phyloP scores from a whole-genome alignment of 139 green algal genomes.

The Microglena sp. region DNA sequence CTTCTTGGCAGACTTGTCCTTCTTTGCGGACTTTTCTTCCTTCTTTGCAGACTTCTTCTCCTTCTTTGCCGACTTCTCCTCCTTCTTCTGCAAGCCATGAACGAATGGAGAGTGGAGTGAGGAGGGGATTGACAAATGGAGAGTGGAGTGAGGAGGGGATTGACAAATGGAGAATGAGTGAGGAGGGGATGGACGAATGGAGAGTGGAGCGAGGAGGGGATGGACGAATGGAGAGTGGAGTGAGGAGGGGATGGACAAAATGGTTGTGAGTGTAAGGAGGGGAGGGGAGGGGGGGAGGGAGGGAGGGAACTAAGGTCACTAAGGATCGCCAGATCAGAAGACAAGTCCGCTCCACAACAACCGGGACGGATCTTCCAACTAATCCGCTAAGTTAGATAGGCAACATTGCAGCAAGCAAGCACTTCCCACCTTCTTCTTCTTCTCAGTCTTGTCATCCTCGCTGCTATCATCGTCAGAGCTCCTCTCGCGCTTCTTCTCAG shows the following conservation, averaged over 20 bases:
- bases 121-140: background rate
- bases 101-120: background rate
- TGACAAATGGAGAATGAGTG: background rate
- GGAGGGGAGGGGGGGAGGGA: too few species aligned
- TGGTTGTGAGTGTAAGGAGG: too few species aligned
- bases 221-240: background rate
- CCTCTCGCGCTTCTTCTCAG: conserved; percentile 2
- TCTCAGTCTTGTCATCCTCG: conserved; percentile 3
- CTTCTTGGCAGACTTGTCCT: conserved; percentile 21
- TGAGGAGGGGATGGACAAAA: too few species aligned
- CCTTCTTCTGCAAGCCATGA: conserved; percentile 10
- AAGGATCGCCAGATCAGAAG: background rate
- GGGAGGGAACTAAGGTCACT: background rate
- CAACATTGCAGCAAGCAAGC: background rate
- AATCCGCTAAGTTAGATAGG: background rate
- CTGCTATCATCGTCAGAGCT: background rate
- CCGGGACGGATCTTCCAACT: background rate
- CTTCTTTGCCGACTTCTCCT: conserved; percentile 14
- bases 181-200: too few species aligned
- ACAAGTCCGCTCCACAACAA: background rate
- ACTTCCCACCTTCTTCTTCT: background rate
- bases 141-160: too few species aligned
- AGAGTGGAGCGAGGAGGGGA: too few species aligned
- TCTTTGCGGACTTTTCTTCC: conserved; percentile 24
- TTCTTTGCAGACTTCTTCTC: conserved; percentile 28